These are phyloP conservation scores for Betula pendula DNA, from an alignment of 306 rosid species.

Conservation along the genomic window DNA sequence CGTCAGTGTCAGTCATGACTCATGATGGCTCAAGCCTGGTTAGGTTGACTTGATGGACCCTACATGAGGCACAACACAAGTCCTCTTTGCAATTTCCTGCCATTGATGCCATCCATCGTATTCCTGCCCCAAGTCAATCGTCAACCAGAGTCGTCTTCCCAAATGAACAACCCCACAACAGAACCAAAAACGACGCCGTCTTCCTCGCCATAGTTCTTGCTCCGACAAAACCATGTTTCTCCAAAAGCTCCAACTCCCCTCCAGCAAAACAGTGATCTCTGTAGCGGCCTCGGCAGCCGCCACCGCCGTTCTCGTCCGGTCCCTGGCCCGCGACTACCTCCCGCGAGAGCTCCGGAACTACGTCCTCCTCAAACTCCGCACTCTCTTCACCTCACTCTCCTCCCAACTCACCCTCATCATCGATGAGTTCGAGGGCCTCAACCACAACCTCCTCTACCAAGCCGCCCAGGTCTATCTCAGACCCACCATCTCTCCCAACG, in stretches of 20 bases:
- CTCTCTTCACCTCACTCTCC: slow-evolving; percentile 8
- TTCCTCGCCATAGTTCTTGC: too few relatives aligned
- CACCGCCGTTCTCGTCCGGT: slow-evolving; percentile 25
- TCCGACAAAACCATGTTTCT: neutral
- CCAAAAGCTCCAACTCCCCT: slow-evolving; percentile 22
- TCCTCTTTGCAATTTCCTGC: too few relatives aligned
- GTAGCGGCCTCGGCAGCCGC: slow-evolving; percentile 21
- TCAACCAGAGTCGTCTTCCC: too few relatives aligned
- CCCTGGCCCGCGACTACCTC: slow-evolving; percentile 20
- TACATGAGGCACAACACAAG: too few relatives aligned
- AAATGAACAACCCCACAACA: too few relatives aligned
- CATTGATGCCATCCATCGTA: too few relatives aligned
- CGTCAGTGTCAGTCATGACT: too few relatives aligned
- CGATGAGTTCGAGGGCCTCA: slow-evolving; percentile 33
- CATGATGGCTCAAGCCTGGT: too few relatives aligned
- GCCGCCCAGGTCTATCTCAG: slow-evolving; percentile 26
- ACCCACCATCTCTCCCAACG: slow-evolving; percentile 18
- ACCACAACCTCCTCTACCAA: slow-evolving; percentile 23
- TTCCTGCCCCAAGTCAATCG: too few relatives aligned
- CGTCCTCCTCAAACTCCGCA: neutral
- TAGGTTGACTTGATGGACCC: too few relatives aligned
- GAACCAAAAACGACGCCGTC: neutral
- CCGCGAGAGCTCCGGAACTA: slow-evolving; percentile 20
- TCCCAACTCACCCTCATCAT: slow-evolving; percentile 28
- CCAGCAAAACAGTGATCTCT: slow-evolving; percentile 21